A percentile compares a stretch with the other conserved stretches of the same genome.
These are phyloP conservation scores for Fusarium citri DNA, from an alignment of 2,329 filamentous ascomycete species.

Conservation along the genomic window DNA sequence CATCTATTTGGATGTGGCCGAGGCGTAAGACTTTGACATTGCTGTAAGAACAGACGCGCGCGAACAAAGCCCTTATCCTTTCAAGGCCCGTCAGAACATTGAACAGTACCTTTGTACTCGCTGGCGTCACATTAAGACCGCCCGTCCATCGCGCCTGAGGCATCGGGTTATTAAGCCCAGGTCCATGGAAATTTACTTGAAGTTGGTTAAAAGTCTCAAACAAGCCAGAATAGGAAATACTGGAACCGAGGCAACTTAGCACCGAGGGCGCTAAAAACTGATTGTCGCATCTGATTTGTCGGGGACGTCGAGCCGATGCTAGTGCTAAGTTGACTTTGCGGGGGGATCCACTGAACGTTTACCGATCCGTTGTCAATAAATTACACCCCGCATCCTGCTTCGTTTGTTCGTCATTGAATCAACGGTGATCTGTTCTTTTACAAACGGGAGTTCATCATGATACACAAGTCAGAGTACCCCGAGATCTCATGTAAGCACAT, in stretches of 20 bases:
- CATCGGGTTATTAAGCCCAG: accelerated
- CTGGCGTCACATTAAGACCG: accelerated
- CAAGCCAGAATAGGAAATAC: not conserved
- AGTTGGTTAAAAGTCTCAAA: not conserved
- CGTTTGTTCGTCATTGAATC: not conserved
- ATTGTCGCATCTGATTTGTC: not conserved
- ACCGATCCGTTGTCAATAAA: not conserved
- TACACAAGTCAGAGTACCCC: not conserved
- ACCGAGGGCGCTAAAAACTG: not conserved
- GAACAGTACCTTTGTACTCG: no score
- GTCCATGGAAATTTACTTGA: accelerated
- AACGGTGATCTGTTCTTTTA: not conserved
- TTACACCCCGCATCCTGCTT: not conserved
- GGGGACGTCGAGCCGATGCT: not conserved
- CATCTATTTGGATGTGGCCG: not conserved
- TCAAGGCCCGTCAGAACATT: no score
- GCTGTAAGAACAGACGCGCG: not conserved
- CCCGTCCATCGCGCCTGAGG: no score
- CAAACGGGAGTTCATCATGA: not conserved
- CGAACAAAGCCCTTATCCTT: not conserved
- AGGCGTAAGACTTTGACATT: not conserved
- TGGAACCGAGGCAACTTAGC: not conserved
- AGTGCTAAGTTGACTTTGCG: not conserved
- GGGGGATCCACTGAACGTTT: not conserved
- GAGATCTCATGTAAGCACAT: not conserved